Base-by-base conservation (phyloP, 2,329 filamentous ascomycete genomes). In the Aspergillus calidoustus region DNA sequence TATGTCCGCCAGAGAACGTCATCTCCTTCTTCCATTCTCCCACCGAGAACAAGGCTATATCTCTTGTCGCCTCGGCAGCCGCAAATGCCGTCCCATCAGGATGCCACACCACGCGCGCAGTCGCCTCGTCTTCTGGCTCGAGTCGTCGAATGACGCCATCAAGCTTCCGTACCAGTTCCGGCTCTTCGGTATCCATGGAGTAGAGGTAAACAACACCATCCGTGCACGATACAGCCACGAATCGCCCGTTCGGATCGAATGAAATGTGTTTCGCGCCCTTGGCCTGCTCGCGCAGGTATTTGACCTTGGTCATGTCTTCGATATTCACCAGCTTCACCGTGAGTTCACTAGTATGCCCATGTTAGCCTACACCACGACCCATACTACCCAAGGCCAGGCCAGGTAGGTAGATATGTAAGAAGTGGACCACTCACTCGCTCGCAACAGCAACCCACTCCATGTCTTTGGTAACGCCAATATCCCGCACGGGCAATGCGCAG, bases 171-270 rank as follows among this genome's bases (percentile, higher is more conserved):
- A 97, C 84, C 62, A 98, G 82, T 71, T 93, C 88, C 0, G 94
- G 93, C 68, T 93, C 86, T 22, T 93, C 89, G 1, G 89, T 86
- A 7, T 86, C 89, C 61, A 97, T 77, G 0, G 91, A 94, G 76
- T 99, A 99, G 54, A 99, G 80, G 72, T 98, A 99, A 41, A 99
- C 82, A 50, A 92, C 83, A 49, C 95, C 95, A 72, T 99, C 93
- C 0, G 91, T 92, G 74, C 92, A 93, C 0, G 95, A 96, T 0
- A 96, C 85, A 0, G 93, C 85, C 3, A 96, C 82, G 60, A 89
- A 87, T 54, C 87, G 86, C 46, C 92, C 92, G 61, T 86, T 91
- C 4, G 90, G 89, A 68, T 98, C 92, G 77, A 97, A 97, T 15
- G 91, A 87, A 43, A 98, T 84, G 72, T 98, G 92, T 74, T 97